Evolutionary conservation across 2,329 filamentous ascomycete genomes (phyloP).

Genomic region (Xylaria digitata): DNA sequence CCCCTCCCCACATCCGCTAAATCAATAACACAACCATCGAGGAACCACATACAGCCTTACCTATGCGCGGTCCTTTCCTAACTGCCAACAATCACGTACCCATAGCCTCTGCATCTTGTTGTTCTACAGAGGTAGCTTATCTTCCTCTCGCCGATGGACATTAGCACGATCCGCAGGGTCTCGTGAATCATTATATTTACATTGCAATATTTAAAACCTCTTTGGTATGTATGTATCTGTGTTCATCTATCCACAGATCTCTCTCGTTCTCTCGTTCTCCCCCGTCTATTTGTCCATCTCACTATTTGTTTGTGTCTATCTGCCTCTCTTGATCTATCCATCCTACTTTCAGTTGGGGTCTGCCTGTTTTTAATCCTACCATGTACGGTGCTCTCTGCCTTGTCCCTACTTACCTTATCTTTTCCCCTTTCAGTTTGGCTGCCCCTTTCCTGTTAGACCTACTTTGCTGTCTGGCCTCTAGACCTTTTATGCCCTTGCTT

Average conservation of each 20-base stretch:
- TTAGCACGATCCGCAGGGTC: conserved; percentile 2
- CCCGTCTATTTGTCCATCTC: no score
- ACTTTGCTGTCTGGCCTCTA: neutral
- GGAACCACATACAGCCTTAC: conserved; percentile 6
- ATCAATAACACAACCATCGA: conserved; percentile 3
- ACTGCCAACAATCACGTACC: neutral
- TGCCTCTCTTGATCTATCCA: neutral
- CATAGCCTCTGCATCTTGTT: neutral
- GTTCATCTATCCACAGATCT: neutral
- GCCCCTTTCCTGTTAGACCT: neutral
- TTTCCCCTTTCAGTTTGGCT: conserved; percentile 1
- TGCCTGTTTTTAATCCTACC: conserved; percentile 5
- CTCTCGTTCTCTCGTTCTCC: neutral
- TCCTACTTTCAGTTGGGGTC: conserved; percentile 11
- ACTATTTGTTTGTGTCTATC: neutral
- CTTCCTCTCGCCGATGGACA: conserved; percentile 17
- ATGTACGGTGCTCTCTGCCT: neutral
- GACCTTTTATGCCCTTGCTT: neutral
- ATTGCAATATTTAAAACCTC: neutral
- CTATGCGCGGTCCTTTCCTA: conserved; percentile 8
- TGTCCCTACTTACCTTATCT: conserved; percentile 4
- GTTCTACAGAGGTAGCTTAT: neutral
- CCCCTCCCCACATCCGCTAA: conserved; percentile 10
- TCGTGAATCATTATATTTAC: conserved; percentile 17
- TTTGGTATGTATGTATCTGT: conserved; percentile 7